Evolutionary conservation across 768 basidiomycete genomes (phyloP).

Genomic region (Gloeopeniophorella convolvens): DNA sequence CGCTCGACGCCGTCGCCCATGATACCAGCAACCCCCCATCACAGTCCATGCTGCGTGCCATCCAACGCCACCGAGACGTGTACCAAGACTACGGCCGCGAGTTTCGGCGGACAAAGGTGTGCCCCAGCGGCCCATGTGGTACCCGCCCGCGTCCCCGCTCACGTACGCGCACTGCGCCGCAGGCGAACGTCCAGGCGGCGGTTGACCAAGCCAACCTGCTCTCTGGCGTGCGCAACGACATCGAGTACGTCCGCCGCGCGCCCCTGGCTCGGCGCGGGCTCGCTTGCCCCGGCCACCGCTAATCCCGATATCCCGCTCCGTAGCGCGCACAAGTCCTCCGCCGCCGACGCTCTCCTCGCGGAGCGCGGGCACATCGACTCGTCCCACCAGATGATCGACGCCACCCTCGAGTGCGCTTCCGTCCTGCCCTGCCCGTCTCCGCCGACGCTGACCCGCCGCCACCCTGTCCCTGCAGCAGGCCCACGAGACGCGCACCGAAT

Average conservation of each 20-base stretch:
- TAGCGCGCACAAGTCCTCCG: slow-evolving; percentile 88
- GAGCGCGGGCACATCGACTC: slow-evolving; percentile 89
- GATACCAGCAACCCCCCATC: slow-evolving; percentile 66
- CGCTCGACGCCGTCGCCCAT: slow-evolving; percentile 60
- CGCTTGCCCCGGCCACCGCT: too few species aligned
- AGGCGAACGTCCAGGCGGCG: slow-evolving; percentile 78
- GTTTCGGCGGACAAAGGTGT: slow-evolving; percentile 77
- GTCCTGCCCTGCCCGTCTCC: not conserved
- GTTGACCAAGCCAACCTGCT: slow-evolving; percentile 84
- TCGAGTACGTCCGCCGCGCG: slow-evolving; percentile 56
- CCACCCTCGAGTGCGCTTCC: slow-evolving; percentile 67
- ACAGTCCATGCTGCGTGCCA: slow-evolving; percentile 78
- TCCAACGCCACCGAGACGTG: slow-evolving; percentile 87
- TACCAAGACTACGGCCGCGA: slow-evolving; percentile 85
- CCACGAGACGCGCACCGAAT: slow-evolving; percentile 93
- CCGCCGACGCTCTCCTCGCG: slow-evolving; percentile 78
- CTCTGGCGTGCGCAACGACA: slow-evolving; percentile 89
- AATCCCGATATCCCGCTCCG: not conserved
- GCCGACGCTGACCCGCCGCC: slow-evolving; percentile 4
- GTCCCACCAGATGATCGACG: slow-evolving; percentile 92
- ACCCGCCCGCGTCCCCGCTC: not conserved
- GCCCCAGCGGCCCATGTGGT: slow-evolving; percentile 2
- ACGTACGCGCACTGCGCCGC: not conserved
- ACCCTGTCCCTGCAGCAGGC: slow-evolving; percentile 63
- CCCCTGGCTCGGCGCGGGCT: not conserved